A percentile compares a stretch with the other conserved stretches of the same genome.
Conservation (phyloP, 2,329 filamentous ascomycete genomes). For the Hypomyces perniciosus region DNA sequence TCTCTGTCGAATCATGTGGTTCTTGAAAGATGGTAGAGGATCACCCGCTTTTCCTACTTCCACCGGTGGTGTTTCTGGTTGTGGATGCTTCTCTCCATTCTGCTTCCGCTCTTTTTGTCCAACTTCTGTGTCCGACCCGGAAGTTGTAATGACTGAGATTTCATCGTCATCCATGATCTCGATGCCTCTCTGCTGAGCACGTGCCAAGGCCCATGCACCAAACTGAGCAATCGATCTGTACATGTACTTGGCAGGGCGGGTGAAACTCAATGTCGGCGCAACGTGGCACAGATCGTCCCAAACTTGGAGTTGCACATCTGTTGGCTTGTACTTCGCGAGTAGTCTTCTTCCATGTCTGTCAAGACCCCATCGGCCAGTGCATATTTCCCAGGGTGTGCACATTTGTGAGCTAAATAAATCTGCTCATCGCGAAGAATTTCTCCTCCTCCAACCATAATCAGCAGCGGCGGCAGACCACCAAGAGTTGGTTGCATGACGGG, state of each 20-base stretch:
- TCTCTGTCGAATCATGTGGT: constrained; percentile 88
- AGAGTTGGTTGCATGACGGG: constrained; percentile 82
- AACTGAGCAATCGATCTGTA: constrained; percentile 90
- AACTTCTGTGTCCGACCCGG: constrained; percentile 33
- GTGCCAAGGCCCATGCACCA: constrained; percentile 81
- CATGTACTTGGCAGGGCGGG: constrained; percentile 93
- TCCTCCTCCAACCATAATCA: constrained; percentile 81
- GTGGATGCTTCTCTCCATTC: constrained; percentile 18
- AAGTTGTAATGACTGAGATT: constrained; percentile 66
- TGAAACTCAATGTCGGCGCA: constrained; percentile 88
- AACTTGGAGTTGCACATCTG: constrained; percentile 87
- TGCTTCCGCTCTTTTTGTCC: constrained; percentile 18
- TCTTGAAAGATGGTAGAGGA: constrained; percentile 68
- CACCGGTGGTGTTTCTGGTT: constrained; percentile 15
- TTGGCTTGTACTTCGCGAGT: constrained; percentile 67
- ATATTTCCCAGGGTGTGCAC: constrained; percentile 74
- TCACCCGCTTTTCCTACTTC: constrained; percentile 83
- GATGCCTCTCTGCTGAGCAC: constrained; percentile 72
- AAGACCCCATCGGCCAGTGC: constrained; percentile 60
- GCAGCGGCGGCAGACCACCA: constrained; percentile 79
- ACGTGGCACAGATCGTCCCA: constrained; percentile 97
- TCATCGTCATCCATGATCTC: constrained; percentile 76
- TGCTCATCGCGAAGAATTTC: constrained; percentile 92
- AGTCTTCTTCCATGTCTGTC: constrained; percentile 54
- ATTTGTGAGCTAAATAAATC: constrained; percentile 91